Evolutionary conservation across 768 basidiomycete species (phyloP), one percentile per base, ranked within the genome.

Genomic region (Cystoderma amianthinum): DNA sequence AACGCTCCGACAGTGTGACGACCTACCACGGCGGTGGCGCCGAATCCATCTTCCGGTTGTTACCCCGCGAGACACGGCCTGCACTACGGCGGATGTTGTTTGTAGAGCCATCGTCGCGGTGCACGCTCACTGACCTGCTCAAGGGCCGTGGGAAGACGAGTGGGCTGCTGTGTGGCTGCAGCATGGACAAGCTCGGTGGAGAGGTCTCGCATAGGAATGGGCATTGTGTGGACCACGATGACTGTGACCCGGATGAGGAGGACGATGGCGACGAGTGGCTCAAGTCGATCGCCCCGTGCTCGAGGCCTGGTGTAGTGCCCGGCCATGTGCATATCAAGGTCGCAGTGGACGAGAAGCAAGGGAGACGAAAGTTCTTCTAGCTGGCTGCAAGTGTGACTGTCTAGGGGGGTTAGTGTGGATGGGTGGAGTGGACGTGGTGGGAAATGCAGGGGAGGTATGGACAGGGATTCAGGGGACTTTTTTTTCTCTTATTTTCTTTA

Each of bases 41-140:
- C 19, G 95, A 98, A 59, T 93, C 91, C 5, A 96, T 99, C 55
- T 98, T 99, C 72, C 81, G 95, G 15, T 72, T 98, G 7, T 74
- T 99, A 17, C 96, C 96, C 2, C 83, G 96, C 41, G 95, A 99
- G 64, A 81, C 91, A 11, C 78, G 96, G 30, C 74, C 83, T 5
- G 90, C 87, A 11, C 73, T 99, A 45, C 85, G 91, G 44, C 78
- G 93, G 41, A 99, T 99, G 96, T 70, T 99, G 51, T 83, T 80
- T 51, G 78, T 97, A 36, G 95, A 98, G 55, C 89, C 95, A 3
- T 67, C 74, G 13, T 78, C 83, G 36, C 82, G 96, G 30, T 95
- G 92, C 58, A 97, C 96, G 20, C 76, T 99, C 43, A 86, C 90
- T 9, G 92, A 97, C 58, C 63, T 99, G 37, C 72, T 98, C 39